Evolutionary conservation across 2,329 filamentous ascomycete genomes (phyloP), one percentile per base, ranked within the genome.

Genomic region (Sporothrix humicola): DNA sequence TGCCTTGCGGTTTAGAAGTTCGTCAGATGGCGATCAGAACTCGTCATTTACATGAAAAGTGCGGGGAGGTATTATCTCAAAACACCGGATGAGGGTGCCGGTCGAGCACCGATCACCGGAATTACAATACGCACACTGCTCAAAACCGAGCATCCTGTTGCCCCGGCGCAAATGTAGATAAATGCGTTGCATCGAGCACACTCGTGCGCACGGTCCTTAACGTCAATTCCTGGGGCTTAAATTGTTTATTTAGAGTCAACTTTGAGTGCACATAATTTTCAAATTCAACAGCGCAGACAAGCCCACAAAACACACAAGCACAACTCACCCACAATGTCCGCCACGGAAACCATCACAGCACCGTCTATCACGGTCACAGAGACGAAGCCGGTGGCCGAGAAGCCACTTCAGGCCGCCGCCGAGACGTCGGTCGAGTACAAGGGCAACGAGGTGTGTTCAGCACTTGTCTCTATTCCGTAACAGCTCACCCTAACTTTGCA

Each of bases 391-490:
- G 31, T 37, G 31, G 31, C 31, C 31, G 31, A 37, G 31, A 37
- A 37, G 31, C 46, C 26, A 3, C 13, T 44, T 1, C 71, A 75
- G 65, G 61, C 37, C 2, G 54, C 69, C 3, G 72, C 72, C 10
- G 75, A 76, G 70, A 76, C 75, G 13, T 76, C 73, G 2, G 56
- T 76, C 2, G 70, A 76, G 44, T 76, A 76, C 65, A 63, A 58
- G 12, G 69, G 71, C 4, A 58, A 56, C 9, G 50, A 74, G 46
- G 74, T 75, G 68, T 6, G 26, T 42, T 37, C 1, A 17, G 5
- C 15, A 15, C 0, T 17, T 15, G 2, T 50, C 3, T 7, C 48
- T 8, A 26, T 4, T 3, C 50, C 15, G 17, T 6, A 7, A 2
- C 1, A 10, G 10, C 66, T 1, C 10, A 6, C 0, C 0, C 66